Evolutionary conservation across 208 protist species (phyloP).

Genomic region (Acanthamoeba triangularis): DNA sequence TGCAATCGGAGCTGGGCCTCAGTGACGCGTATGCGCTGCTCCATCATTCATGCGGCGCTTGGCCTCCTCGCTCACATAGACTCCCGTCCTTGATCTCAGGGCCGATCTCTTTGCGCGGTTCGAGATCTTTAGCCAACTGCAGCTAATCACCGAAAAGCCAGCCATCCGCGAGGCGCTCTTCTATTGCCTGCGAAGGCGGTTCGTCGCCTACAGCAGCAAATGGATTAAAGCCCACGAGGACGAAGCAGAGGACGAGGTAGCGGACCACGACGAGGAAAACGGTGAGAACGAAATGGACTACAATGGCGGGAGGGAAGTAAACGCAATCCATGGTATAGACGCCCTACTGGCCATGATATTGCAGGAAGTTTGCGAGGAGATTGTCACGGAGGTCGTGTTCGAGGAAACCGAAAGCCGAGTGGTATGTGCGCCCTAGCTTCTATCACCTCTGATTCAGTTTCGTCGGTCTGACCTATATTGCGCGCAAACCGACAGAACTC

Average conservation of each 20-base stretch:
- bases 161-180: constrained; percentile 3
- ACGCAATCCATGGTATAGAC: neutral
- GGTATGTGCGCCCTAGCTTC: neutral
- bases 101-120: neutral
- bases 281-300: neutral
- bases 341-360: neutral
- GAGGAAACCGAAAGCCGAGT: constrained; percentile 1
- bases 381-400: constrained; percentile 13
- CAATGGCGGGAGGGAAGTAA: neutral
- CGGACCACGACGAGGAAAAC: neutral
- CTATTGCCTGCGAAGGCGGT: neutral
- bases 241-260: neutral
- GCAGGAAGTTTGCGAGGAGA: neutral
- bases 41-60: neutral
- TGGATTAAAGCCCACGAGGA: constrained; percentile 37
- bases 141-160: neutral
- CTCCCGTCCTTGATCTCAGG: neutral
- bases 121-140: constrained; percentile 37
- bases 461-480: neutral
- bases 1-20: neutral
- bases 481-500: neutral
- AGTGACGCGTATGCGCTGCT: neutral
- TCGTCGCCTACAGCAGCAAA: neutral
- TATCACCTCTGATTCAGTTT: neutral
- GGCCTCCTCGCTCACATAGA: neutral